Evolutionary conservation across 108 stramenopile genomes (phyloP).

Genomic region (Nitzschia palea): DNA sequence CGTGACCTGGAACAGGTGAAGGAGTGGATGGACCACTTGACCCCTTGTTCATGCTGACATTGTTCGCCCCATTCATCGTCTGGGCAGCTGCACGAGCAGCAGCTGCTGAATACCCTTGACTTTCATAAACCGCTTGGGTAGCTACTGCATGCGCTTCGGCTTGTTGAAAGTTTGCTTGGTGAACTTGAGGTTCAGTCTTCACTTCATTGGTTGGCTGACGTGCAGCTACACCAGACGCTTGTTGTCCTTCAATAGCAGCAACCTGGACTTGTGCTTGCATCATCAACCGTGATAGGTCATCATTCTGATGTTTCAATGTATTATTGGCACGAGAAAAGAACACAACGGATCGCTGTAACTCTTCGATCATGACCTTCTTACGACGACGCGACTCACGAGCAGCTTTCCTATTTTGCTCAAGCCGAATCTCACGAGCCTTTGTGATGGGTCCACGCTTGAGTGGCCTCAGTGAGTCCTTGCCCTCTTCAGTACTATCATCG

Average conservation of each 20-base stretch:
- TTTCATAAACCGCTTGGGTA: slow-evolving; percentile 45
- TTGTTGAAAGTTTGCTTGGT: slow-evolving; percentile 7
- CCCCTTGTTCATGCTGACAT: not conserved
- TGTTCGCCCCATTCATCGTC: slow-evolving; percentile 22
- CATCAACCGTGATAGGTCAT: slow-evolving; percentile 63
- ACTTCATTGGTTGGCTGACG: not conserved
- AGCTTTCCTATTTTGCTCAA: slow-evolving; percentile 88
- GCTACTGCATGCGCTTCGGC: slow-evolving; percentile 45
- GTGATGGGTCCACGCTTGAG: slow-evolving; percentile 15
- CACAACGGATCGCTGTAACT: slow-evolving; percentile 79
- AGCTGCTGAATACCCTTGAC: slow-evolving; percentile 44
- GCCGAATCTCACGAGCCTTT: slow-evolving; percentile 67
- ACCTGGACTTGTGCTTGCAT: slow-evolving; percentile 66
- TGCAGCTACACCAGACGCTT: slow-evolving; percentile 4
- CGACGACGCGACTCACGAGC: slow-evolving; percentile 77
- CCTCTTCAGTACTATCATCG: slow-evolving; percentile 1
- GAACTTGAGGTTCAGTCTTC: not conserved
- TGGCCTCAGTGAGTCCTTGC: not conserved
- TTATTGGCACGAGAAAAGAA: slow-evolving; percentile 80
- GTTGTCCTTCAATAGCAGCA: slow-evolving; percentile 36
- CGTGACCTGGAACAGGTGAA: not conserved
- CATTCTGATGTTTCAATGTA: slow-evolving; percentile 73
- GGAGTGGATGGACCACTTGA: not conserved
- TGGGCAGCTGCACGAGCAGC: slow-evolving; percentile 49
- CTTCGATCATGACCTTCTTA: slow-evolving; percentile 88